Percentiles rank a stretch among this genome's conserved stretches.
Evolutionary conservation across 2,329 filamentous ascomycete genomes (phyloP).

Genomic region (Trichoderma harzianum): DNA sequence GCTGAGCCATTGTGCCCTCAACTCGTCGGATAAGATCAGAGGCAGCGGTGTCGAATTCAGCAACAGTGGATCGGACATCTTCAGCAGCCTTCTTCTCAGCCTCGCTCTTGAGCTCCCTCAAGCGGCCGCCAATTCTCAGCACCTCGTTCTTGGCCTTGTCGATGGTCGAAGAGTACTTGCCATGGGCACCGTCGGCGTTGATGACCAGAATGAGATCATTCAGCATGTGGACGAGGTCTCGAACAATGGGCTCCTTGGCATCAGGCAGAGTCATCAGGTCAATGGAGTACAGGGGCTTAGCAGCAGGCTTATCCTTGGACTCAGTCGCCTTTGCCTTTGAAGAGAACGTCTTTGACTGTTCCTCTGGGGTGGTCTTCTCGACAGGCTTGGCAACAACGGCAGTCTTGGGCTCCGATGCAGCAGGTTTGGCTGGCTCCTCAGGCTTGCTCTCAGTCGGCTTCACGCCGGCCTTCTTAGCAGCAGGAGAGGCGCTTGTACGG

Average conservation of each 20-base stretch:
- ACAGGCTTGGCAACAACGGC: conserved; percentile 28
- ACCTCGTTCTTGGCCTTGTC: conserved; percentile 83
- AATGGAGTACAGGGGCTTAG: conserved; percentile 65
- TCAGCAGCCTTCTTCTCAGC: conserved; percentile 69
- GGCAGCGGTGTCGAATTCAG: conserved; percentile 82
- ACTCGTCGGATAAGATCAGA: conserved; percentile 85
- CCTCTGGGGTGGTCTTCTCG: conserved; percentile 21
- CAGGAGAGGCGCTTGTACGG: conserved; percentile 56
- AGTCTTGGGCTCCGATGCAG: conserved; percentile 14
- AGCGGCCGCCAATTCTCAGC: conserved; percentile 71
- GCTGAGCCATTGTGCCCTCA: conserved; percentile 74
- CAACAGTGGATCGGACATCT: conserved; percentile 67
- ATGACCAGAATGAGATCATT: conserved; percentile 94
- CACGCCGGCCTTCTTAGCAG: conserved; percentile 28
- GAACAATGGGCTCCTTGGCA: conserved; percentile 80
- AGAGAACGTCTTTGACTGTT: conserved; percentile 24
- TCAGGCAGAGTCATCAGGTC: conserved; percentile 73
- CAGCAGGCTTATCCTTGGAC: conserved; percentile 62
- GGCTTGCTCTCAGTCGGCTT: conserved; percentile 22
- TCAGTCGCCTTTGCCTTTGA: conserved; percentile 50
- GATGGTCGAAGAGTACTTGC: conserved; percentile 74
- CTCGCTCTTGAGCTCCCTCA: conserved; percentile 67
- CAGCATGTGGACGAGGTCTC: conserved; percentile 90
- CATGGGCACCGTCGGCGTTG: conserved; percentile 77
- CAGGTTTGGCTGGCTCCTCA: conserved; percentile 23